Percentiles rank a stretch among this genome's conserved stretches.
Evolutionary conservation across 2,329 filamentous ascomycete species (phyloP).

Genomic region (Botryosphaeria dothidea): DNA sequence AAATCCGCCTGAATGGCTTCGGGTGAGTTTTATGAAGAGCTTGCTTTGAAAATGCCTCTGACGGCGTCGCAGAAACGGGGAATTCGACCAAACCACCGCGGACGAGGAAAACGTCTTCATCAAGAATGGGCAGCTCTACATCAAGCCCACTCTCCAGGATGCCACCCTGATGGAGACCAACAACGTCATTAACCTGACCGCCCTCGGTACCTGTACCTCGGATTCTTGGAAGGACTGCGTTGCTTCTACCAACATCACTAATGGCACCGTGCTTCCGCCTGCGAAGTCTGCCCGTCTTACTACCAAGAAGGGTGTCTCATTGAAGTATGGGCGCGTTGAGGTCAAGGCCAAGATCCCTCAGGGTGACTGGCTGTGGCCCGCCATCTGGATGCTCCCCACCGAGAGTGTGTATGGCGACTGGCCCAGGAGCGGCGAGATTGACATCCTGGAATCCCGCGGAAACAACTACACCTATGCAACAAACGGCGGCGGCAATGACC

Average conservation of each 20-base stretch:
- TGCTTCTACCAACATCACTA: conserved; percentile 45
- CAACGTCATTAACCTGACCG: conserved; percentile 45
- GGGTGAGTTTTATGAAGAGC: conserved; percentile 23
- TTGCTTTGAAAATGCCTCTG: neutral
- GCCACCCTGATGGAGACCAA: conserved; percentile 24
- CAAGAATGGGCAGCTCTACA: conserved; percentile 35
- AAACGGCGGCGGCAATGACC: conserved; percentile 44
- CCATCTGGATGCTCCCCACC: conserved; percentile 23
- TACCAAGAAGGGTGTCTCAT: conserved; percentile 48
- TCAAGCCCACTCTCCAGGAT: conserved; percentile 19
- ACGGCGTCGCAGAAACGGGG: conserved; percentile 34
- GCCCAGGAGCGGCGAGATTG: conserved; percentile 57
- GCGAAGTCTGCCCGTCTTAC: conserved; percentile 51
- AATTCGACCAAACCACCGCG: conserved; percentile 57
- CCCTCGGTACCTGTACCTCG: conserved; percentile 11
- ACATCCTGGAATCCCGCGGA: conserved; percentile 54
- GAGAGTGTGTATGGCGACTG: conserved; percentile 41
- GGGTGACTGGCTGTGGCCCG: conserved; percentile 53
- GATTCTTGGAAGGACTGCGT: conserved; percentile 20
- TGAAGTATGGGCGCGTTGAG: conserved; percentile 55
- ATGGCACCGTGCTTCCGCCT: conserved; percentile 51
- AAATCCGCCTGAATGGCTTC: conserved; percentile 46
- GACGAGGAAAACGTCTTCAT: conserved; percentile 54
- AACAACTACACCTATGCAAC: conserved; percentile 42
- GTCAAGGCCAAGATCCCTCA: conserved; percentile 54